Evolutionary conservation across 2,329 filamentous ascomycete species (phyloP), one percentile per base, ranked within the genome.

Genomic region (Claviceps sp.): DNA sequence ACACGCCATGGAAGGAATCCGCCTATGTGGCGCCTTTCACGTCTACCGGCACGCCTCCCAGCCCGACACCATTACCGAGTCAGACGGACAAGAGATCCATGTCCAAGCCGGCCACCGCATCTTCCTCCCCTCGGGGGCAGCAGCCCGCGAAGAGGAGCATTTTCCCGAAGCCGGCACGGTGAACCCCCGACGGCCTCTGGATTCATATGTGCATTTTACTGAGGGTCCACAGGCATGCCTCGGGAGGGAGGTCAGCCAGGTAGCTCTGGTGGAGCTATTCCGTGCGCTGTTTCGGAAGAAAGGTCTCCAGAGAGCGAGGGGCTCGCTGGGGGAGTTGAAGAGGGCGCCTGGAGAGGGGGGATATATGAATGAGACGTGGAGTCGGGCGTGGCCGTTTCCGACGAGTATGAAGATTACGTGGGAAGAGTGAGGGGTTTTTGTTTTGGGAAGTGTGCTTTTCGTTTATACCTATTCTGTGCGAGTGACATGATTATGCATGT

Each of bases 1-100:
- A 41, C 89, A 87, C 61, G 80, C 78, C 44, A 74, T 85, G 71
- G 88, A 88, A 65, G 85, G 81, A 16, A 75, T 86, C 52, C 81
- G 86, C 41, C 72, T 90, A 50, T 79, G 81, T 4, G 80, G 81
- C 11, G 78, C 78, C 0, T 78, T 80, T 19, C 76, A 77, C 10
- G 71, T 80, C 1, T 82, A 80, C 69, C 79, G 83, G 41, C 69
- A 78, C 52, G 77, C 76, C 2, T 65, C 72, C 0, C 64, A 61
- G 0, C 61, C 67, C 17, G 71, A 76, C 48, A 69, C 69, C 1
- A 71, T 78, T 47, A 54, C 65, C 38, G 70, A 80, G 48, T 73
- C 80, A 26, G 76, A 82, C 52, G 73, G 73, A 14, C 67, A 68
- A 24, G 58, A 68, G n/a, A 64, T 84, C 16, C 57, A 64, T 0